Evolutionary conservation across 345 rosid genomes (phyloP), one percentile per base, ranked within the genome.

Genomic region (Eucalyptus erythrocorys): DNA sequence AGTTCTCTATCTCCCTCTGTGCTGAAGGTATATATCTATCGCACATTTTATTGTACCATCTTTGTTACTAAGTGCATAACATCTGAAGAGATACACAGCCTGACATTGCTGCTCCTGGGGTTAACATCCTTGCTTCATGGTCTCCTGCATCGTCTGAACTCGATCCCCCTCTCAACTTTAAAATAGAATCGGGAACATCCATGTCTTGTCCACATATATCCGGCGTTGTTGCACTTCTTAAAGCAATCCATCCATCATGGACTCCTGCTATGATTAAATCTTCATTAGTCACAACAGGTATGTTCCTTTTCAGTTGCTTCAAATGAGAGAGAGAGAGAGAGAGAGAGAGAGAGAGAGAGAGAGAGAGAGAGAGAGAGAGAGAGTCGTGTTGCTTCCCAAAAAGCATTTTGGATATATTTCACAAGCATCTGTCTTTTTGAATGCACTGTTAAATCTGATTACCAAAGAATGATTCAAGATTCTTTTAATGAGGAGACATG

Each of bases 51-150:
- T 51, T n/a, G 21, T 86, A 34, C n/a, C 30, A 6, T 61, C 49
- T 57, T 85, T 55, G 32, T 64, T 57, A 14, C 61, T 43, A 4
- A 26, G 45, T 51, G 22, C 51, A 87, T 85, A 71, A 71, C 76
- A 82, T 87, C 47, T 5, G 48, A 22, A 59, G 48, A 84, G 5
- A 84, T 90, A 34, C 85, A 87, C 94, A 93, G 95, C 95, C 96
- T 37, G 96, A 94, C 90, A 89, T 94, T 90, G 94, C 92, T 82
- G 96, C 95, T 88, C 96, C 96, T 8, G 96, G 96, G 79, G 96
- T 94, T 85, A 92, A 92, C 64, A 91, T 94, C 89, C 85, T 94
- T 57, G 96, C 95, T 40, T 90, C 96, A 17, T 94, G 94, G 94
- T 91, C 95, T 7, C 96, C 96, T 24, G 92, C 92, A 80, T 88